These are phyloP conservation scores for Trypanosoma brucei DNA, from an alignment of 208 protist genomes.

Conservation along the genomic window DNA sequence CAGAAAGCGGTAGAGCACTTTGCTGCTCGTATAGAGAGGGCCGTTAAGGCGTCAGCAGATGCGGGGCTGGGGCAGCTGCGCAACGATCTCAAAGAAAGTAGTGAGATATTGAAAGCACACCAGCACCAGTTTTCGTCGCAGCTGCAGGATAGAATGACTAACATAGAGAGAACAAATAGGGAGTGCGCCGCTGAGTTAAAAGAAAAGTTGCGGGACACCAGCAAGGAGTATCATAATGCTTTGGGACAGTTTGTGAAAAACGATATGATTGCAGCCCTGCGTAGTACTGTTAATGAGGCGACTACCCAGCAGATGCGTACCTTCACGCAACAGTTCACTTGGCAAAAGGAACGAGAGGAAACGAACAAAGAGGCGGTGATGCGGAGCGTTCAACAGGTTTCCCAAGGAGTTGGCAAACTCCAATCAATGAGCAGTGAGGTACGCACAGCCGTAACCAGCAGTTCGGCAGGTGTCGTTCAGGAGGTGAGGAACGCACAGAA, in stretches of 20 bases:
- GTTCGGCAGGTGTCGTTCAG: slow-evolving; percentile 7
- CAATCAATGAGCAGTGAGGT: slow-evolving; percentile 8
- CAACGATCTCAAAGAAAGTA: slow-evolving; percentile 3
- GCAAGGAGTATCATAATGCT: slow-evolving; percentile 11
- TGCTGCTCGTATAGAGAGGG: slow-evolving; percentile 1
- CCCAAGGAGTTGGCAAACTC: slow-evolving; percentile 7
- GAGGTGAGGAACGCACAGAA: slow-evolving; percentile 12
- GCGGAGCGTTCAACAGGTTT: slow-evolving; percentile 13
- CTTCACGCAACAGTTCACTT: slow-evolving; percentile 1
- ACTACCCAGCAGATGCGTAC: slow-evolving; percentile 12
- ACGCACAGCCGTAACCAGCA: slow-evolving; percentile 6
- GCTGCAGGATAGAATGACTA: slow-evolving; percentile 19
- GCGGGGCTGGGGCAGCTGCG: slow-evolving; percentile 7
- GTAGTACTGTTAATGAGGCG: slow-evolving; percentile 1
- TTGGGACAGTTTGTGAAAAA: slow-evolving; percentile 2
- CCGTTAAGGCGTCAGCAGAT: slow-evolving; percentile 1
- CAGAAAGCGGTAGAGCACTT: slow-evolving; percentile 13
- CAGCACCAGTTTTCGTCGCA: slow-evolving; percentile 5
- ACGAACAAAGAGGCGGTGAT: slow-evolving; percentile 8
- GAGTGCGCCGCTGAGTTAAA: slow-evolving; percentile 1
- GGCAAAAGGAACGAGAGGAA: slow-evolving; percentile 1
- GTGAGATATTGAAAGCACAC: slow-evolving; percentile 1
- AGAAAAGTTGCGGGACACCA: not conserved
- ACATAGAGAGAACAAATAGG: slow-evolving; percentile 10
- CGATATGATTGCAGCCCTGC: slow-evolving; percentile 6